Evolutionary conservation across 345 rosid species (phyloP), one percentile per base, ranked within the genome.

Genomic region (Lepidium sativum): DNA sequence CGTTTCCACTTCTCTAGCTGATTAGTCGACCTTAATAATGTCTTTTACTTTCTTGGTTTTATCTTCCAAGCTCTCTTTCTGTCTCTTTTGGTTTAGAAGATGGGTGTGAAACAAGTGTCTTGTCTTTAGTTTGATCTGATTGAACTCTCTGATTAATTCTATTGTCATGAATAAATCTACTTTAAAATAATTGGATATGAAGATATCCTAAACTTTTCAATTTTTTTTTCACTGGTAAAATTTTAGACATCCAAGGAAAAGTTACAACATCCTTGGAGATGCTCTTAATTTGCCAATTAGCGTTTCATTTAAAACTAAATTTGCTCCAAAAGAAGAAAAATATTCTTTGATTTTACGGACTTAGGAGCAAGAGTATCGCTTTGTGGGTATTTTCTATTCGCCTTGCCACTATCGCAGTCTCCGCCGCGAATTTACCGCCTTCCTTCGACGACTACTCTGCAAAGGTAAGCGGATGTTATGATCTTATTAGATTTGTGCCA

Each of bases 21-120:
- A 38, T 62, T 45, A 7, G 10, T 54, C 43, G 20, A 54, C 64
- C 33, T 45, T 49, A 63, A 54, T 63, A 47, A 54, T 17, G 57
- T 37, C 56, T 62, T 61, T 60, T 39, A 50, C 31, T 8, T 41
- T 59, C 25, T 39, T 15, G 59, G 20, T 6, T 60, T 54, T 11
- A 52, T 53, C 14, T 69, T 61, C 5, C 11, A 27, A 68, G 52
- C 59, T 50, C 8, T 31, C 10, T 31, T 21, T 32, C 43, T 11
- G 17, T 49, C 13, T 31, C 16, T 54, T 35, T 18, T 6, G 42
- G 14, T 17, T 17, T 35, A 3, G 44, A 55, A 55, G 32, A 54
- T 69, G 10, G 47, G 34, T 69, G 37, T 35, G 31, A 69, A 60
- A 7, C 35, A 31, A 60, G 67, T 15, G 12, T 55, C 7, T 14